Conservation (phyloP, 1,284 basidiomycete genomes). For the Irpex sp. region DNA sequence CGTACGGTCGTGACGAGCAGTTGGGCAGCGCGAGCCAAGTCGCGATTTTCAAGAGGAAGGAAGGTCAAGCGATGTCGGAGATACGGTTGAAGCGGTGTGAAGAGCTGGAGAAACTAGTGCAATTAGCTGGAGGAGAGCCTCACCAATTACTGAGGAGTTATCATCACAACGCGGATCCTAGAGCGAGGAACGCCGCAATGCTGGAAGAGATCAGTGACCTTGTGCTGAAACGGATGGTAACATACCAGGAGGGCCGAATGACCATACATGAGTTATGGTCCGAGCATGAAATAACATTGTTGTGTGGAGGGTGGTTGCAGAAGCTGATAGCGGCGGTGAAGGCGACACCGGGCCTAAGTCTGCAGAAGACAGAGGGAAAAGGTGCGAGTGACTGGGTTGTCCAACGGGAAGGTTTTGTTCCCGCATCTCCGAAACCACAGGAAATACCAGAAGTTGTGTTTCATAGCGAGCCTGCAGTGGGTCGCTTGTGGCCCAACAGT, state of each 20-base stretch:
- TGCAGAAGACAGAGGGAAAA: conserved; percentile 12
- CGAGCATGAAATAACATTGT: conserved; percentile 46
- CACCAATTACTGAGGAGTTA: conserved; percentile 54
- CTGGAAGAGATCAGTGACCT: conserved; percentile 46
- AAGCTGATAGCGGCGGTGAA: conserved; percentile 49
- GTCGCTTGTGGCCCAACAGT: neutral
- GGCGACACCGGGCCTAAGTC: conserved; percentile 26
- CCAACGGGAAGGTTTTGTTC: neutral
- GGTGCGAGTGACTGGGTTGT: conserved; percentile 24
- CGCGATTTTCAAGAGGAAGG: conserved; percentile 59
- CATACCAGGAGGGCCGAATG: conserved; percentile 46
- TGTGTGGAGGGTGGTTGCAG: conserved; percentile 74
- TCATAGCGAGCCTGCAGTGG: neutral
- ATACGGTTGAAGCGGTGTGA: conserved; percentile 32
- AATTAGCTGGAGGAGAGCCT: conserved; percentile 21
- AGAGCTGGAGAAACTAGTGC: conserved; percentile 24
- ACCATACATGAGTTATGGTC: conserved; percentile 71
- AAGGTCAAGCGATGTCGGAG: conserved; percentile 27
- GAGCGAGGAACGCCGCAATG: conserved; percentile 39
- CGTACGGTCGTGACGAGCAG: conserved; percentile 62
- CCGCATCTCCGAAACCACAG: neutral
- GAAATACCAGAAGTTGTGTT: neutral
- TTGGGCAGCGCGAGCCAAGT: conserved; percentile 72
- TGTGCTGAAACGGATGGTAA: conserved; percentile 52
- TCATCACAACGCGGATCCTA: conserved; percentile 44